Percentiles rank a stretch among this genome's conserved stretches.
These are phyloP conservation scores for Fusarium foetens DNA, from an alignment of 2,329 filamentous ascomycete species.

Conservation along the genomic window DNA sequence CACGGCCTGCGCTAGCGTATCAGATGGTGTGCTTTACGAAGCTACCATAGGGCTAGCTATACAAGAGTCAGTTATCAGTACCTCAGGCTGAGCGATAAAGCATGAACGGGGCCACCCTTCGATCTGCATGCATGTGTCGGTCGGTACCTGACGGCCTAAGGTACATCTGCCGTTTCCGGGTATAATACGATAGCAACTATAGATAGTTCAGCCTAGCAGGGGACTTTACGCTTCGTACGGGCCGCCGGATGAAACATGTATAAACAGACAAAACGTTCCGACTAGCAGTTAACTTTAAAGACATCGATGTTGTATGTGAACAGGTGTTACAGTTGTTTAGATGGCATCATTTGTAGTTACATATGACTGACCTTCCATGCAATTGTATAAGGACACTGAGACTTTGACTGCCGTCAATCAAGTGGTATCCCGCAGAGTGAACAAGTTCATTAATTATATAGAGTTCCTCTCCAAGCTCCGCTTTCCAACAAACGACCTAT, in stretches of 20 bases:
- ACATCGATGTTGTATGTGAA: not conserved
- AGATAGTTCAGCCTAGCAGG: not conserved
- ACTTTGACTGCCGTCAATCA: too few relatives aligned
- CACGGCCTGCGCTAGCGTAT: not conserved
- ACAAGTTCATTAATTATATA: not conserved
- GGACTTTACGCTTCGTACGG: not conserved
- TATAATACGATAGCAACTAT: not conserved
- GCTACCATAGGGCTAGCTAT: not conserved
- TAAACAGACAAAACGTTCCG: not conserved
- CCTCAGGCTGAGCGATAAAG: not conserved
- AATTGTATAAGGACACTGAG: accelerated
- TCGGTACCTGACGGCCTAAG: not conserved
- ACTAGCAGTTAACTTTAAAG: too few relatives aligned
- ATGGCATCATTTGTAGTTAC: not conserved
- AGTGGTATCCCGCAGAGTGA: accelerated
- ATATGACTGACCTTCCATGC: accelerated
- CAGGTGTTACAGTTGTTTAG: accelerated
- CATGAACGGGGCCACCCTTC: accelerated
- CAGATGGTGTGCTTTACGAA: not conserved
- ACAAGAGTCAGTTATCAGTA: not conserved
- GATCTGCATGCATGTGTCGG: not conserved
- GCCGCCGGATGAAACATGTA: not conserved
- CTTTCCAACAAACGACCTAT: accelerated
- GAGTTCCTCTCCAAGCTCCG: not conserved
- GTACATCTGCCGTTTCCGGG: not conserved